These are phyloP conservation scores for Podospora pseudopauciseta DNA, from an alignment of 495 filamentous ascomycete genomes.

Conservation along the genomic window DNA sequence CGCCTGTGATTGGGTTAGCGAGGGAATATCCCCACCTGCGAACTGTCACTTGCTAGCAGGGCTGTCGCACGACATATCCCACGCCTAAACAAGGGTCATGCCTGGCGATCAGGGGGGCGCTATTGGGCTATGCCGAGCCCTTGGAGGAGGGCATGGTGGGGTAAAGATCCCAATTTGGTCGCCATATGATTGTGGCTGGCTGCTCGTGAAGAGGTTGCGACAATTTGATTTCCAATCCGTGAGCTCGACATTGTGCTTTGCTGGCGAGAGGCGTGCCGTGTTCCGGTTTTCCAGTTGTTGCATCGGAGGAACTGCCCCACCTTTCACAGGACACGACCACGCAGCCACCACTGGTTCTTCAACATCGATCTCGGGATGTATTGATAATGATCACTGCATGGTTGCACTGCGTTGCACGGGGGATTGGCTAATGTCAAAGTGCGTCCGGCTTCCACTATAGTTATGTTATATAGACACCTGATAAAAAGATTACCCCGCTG, in stretches of 20 bases:
- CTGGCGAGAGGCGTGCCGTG: background rate
- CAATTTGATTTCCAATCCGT: background rate
- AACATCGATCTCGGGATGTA: no score
- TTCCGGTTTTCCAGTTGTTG: background rate
- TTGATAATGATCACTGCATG: no score
- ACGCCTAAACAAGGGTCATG: background rate
- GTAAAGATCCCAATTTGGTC: background rate
- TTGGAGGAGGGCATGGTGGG: background rate
- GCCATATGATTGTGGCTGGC: background rate
- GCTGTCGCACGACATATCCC: background rate
- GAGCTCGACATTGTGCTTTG: background rate
- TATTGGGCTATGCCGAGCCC: background rate
- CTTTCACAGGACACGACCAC: no score
- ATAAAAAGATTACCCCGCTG: no score
- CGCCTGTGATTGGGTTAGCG: background rate
- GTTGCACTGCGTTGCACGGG: no score
- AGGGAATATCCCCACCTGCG: background rate
- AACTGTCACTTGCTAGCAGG: background rate
- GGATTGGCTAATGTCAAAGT: no score
- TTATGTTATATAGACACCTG: no score
- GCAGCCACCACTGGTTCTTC: no score
- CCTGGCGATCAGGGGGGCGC: no score
- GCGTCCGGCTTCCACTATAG: no score
- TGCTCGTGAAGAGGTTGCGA: background rate
- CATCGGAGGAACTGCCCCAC: no score